Evolutionary conservation across 1,139 yeast species (phyloP), one percentile per base, ranked within the genome.

Genomic region (Taphrina communis): DNA sequence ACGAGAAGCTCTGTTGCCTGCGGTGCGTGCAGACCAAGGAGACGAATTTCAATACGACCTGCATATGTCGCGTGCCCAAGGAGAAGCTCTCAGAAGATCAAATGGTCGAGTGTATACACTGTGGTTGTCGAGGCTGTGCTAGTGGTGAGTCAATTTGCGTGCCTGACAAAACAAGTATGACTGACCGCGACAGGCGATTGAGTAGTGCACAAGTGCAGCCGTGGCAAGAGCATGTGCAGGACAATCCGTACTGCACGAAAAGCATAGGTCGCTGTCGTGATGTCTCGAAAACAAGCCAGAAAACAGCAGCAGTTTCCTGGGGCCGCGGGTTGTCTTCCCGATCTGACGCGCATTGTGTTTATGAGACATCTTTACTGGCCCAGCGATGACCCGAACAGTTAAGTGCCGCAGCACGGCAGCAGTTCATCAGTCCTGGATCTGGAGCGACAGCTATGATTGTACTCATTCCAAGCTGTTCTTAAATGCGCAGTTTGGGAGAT

Each of bases 111-210:
- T 92, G 97, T 77, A 83, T 89, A 8, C 90, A 89, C 50, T 92
- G 97, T 80, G 97, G 97, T 0, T 92, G 97, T 75, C 81, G 84
- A 71, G 97, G 97, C 1, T 92, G 97, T 77, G 86, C 96, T 1
- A 88, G 94, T 73, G 83, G 87, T n/a, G 96, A 25, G 31, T 25
- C 31, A 25, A 25, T 25, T 2, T 25, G 31, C 31, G 31, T 25
- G 31, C 31, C 31, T 25, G 31, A 4, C 31, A 2, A 4, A 25
- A 2, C 42, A 39, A 39, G 14, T 39, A 11, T 39, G 14, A 39
- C 14, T 39, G 19, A 44, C 19, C 8, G 8, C n/a, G 48, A 44
- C n/a, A 44, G 48, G 48, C n/a, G 48, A 44, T 19, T 44, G 48
- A 44, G n/a, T 11, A 9, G 42, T 14, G 14, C 14, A 9, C 14